Evolutionary conservation across 1,139 yeast species (phyloP).

Genomic region (Saccharomycopsis hybrid): DNA sequence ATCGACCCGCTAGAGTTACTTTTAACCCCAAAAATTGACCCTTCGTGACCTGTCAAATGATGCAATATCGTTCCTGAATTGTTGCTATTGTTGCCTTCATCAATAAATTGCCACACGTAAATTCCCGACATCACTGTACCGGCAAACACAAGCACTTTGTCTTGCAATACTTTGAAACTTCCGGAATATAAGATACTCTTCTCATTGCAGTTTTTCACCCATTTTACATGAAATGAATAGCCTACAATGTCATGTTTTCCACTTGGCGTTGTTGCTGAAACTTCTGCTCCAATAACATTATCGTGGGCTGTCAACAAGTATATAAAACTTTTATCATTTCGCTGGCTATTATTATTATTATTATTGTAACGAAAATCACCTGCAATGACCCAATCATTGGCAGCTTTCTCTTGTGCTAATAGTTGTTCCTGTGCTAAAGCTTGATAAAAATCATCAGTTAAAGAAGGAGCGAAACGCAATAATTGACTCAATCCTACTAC

Average conservation of each 20-base stretch:
- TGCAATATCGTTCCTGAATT: constrained; percentile 39
- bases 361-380: constrained; percentile 41
- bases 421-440: too few species aligned
- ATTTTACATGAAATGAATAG: constrained; percentile 28
- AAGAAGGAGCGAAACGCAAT: constrained; percentile 23
- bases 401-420: constrained; percentile 40
- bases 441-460: constrained; percentile 17
- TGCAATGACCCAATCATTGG: constrained; percentile 74
- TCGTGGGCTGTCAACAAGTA: constrained; percentile 79
- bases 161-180: constrained; percentile 46
- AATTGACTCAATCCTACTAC: constrained; percentile 33
- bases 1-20: constrained; percentile 50
- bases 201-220: constrained; percentile 52
- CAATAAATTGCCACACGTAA: constrained; percentile 59
- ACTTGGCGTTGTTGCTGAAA: too few species aligned
- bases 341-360: too few species aligned
- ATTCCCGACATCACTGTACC: constrained; percentile 94
- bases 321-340: too few species aligned
- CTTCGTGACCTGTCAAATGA: constrained; percentile 70
- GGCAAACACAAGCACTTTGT: constrained; percentile 56
- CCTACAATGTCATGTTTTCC: too few species aligned
- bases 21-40: constrained; percentile 80
- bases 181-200: constrained; percentile 87
- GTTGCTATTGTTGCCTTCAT: too few species aligned
- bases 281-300: constrained; percentile 42